Conservation (phyloP, 805 yeast species). For the Kurtzmaniella cleridarum region DNA sequence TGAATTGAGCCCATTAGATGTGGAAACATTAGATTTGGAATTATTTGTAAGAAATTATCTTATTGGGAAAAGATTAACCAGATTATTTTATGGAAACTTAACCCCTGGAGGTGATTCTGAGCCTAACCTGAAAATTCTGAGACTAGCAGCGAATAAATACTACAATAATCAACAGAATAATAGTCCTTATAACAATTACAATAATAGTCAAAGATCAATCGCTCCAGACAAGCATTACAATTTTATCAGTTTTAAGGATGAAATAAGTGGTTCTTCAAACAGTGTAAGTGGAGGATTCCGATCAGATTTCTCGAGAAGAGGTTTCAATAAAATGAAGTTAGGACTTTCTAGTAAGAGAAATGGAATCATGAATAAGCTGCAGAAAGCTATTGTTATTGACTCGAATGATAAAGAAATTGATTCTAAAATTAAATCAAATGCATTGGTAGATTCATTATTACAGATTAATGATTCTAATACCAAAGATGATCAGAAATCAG, state of each 20-base stretch:
- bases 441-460: constrained; percentile 9
- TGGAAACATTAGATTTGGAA: constrained; percentile 38
- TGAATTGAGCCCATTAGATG: constrained; percentile 33
- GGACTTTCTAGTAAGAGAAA: constrained; percentile 23
- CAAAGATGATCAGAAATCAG: no score
- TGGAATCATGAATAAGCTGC: not conserved
- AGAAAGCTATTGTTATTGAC: not conserved
- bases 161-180: constrained; percentile 7
- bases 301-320: constrained; percentile 19
- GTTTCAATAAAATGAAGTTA: constrained; percentile 30
- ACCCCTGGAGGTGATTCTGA: not conserved
- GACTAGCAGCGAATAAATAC: not conserved
- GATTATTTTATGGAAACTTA: constrained; percentile 25
- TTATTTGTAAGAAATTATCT: constrained; percentile 24
- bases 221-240: constrained; percentile 11
- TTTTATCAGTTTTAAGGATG: constrained; percentile 32
- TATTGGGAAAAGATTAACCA: constrained; percentile 26
- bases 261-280: constrained; percentile 15
- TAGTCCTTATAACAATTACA: not conserved
- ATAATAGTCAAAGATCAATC: not conserved
- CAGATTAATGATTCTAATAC: no score
- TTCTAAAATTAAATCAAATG: constrained; percentile 1
- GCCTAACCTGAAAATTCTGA: not conserved
- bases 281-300: constrained; percentile 8
- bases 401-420: not conserved